Percentiles rank a stretch among this genome's conserved stretches.
These are phyloP conservation scores for Aspergillus carbonarius DNA, from an alignment of 2,329 filamentous ascomycete genomes.

Conservation along the genomic window DNA sequence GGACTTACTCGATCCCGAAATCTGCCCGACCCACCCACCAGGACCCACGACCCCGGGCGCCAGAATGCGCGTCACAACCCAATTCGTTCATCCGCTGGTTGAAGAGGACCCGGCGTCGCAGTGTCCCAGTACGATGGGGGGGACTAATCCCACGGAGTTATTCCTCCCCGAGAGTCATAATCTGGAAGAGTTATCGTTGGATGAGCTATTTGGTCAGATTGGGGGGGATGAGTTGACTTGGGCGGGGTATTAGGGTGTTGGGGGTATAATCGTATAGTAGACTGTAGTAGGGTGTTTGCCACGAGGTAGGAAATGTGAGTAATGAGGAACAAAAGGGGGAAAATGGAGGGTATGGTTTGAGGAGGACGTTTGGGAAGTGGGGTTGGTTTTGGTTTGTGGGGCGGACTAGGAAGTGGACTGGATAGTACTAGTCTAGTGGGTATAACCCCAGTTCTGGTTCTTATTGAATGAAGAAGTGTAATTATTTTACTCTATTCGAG, in stretches of 20 bases:
- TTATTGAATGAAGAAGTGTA: too few relatives aligned
- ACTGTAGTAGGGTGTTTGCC: too few relatives aligned
- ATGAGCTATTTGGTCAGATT: not conserved
- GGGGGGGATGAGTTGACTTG: not conserved
- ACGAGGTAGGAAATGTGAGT: too few relatives aligned
- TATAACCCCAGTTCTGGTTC: too few relatives aligned
- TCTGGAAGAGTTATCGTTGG: not conserved
- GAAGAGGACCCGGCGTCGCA: not conserved
- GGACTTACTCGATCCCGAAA: slow-evolving; percentile 2
- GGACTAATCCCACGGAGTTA: not conserved
- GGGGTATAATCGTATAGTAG: too few relatives aligned
- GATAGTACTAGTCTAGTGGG: too few relatives aligned
- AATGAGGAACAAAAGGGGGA: too few relatives aligned
- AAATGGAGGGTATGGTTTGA: too few relatives aligned
- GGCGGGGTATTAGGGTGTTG: not conserved
- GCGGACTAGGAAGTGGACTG: too few relatives aligned
- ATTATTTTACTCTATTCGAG: too few relatives aligned
- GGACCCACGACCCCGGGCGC: not conserved
- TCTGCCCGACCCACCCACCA: not conserved
- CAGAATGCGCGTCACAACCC: not conserved
- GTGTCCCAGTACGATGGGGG: not conserved
- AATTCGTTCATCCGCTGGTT: not conserved
- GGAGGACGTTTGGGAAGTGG: too few relatives aligned
- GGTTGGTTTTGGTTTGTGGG: too few relatives aligned
- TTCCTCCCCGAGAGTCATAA: not conserved